These are phyloP conservation scores for Globisporangium iwayamae DNA, from an alignment of 352 stramenopile genomes.

Conservation along the genomic window DNA sequence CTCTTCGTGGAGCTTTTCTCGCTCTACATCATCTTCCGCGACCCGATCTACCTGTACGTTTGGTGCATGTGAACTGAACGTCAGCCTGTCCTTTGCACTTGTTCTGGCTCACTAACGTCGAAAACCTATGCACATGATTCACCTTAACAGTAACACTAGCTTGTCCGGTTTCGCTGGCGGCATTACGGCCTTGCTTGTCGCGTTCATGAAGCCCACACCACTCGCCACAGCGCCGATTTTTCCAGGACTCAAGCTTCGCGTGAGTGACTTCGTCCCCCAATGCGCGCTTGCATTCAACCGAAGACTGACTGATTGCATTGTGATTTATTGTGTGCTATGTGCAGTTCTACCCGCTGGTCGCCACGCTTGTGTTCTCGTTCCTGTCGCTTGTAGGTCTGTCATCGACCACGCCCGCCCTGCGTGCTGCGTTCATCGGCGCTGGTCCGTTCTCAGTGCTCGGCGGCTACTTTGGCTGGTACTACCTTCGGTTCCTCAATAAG, in stretches of 20 bases:
- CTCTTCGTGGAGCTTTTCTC: slow-evolving; percentile 80
- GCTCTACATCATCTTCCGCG: slow-evolving; percentile 80
- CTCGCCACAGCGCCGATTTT: slow-evolving; percentile 51
- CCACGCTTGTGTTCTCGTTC: slow-evolving; percentile 44
- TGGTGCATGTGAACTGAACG: not conserved
- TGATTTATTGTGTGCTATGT: too few species aligned
- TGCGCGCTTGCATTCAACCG: too few species aligned
- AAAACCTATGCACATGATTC: not conserved
- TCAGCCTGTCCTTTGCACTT: slow-evolving; percentile 10
- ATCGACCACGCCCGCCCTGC: slow-evolving; percentile 33
- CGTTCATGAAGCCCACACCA: slow-evolving; percentile 72
- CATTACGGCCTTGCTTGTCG: slow-evolving; percentile 77
- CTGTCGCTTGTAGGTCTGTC: slow-evolving; percentile 43
- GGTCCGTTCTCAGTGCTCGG: slow-evolving; percentile 72
- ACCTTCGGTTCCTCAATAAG: slow-evolving; percentile 80
- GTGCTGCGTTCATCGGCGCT: slow-evolving; percentile 54
- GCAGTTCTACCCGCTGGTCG: slow-evolving; percentile 70
- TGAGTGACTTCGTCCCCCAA: slow-evolving; percentile 22
- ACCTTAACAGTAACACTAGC: slow-evolving; percentile 43
- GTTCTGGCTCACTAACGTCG: not conserved
- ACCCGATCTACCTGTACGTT: slow-evolving; percentile 75
- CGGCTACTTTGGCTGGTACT: slow-evolving; percentile 83
- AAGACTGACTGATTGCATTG: not conserved
- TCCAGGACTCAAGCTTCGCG: slow-evolving; percentile 57
- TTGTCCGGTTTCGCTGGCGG: slow-evolving; percentile 77